phyloP scores from a whole-genome alignment of 441 rosid species.

The Jatropha podagrica region DNA sequence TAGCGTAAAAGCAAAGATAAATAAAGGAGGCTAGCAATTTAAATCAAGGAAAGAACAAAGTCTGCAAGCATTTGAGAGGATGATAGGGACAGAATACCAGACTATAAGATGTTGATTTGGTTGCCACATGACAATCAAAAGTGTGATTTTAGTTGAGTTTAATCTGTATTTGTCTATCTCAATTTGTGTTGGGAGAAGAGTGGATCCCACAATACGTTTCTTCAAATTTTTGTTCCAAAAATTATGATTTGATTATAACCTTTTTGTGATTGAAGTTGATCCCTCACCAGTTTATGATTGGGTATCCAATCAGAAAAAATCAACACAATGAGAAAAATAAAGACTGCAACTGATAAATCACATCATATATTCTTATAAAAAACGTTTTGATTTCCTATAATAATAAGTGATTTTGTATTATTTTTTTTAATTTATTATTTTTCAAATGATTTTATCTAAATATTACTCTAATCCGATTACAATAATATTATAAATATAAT shows the following conservation, averaged over 20 bases:
- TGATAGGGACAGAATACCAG: background rate
- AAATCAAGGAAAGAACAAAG: background rate
- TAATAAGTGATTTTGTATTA: background rate
- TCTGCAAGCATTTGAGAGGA: background rate
- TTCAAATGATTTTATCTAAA: too few relatives aligned
- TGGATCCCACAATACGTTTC: conserved; percentile 9
- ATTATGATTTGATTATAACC: background rate
- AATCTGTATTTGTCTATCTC: background rate
- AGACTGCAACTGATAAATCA: background rate
- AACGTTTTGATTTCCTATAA: background rate
- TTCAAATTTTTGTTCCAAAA: background rate
- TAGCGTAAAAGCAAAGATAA: background rate
- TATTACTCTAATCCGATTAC: too few relatives aligned
- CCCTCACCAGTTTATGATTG: conserved; percentile 24
- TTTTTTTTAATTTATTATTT: too few relatives aligned
- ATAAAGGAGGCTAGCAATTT: background rate
- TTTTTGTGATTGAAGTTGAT: conserved; percentile 19
- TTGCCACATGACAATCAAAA: background rate
- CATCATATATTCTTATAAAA: background rate
- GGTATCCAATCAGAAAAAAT: background rate
- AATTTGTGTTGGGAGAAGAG: background rate
- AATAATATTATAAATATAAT: too few relatives aligned
- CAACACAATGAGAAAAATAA: background rate
- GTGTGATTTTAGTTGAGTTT: background rate
- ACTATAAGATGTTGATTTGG: background rate